Conservation (phyloP, 306 rosid species). For the Bauhinia variegata region DNA sequence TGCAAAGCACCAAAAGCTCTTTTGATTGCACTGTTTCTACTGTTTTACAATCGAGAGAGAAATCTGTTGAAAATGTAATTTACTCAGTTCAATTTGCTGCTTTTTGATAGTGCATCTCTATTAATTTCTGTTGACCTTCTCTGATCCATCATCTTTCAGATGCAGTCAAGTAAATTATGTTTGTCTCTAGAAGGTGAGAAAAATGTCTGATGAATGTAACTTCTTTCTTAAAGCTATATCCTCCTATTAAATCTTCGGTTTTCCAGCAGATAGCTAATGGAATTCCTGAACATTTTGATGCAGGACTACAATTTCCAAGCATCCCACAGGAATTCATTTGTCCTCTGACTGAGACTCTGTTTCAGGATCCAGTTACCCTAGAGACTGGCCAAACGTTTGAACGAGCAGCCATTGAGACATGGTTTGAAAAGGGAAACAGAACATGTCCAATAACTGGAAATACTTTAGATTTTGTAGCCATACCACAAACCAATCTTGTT, state of each 20-base stretch:
- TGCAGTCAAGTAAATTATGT: constrained; percentile 56
- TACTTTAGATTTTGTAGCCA: constrained; percentile 47
- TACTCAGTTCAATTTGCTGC: constrained; percentile 2
- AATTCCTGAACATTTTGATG: constrained; percentile 42
- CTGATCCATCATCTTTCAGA: constrained; percentile 23
- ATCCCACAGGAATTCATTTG: constrained; percentile 72
- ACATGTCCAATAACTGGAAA: constrained; percentile 80
- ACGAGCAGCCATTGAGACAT: constrained; percentile 60
- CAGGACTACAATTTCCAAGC: constrained; percentile 50
- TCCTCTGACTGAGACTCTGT: constrained; percentile 66
- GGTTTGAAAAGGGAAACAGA: constrained; percentile 78
- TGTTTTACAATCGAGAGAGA: constrained; percentile 37
- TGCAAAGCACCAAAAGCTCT: constrained; percentile 15
- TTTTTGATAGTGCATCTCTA: background rate
- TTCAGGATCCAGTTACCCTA: constrained; percentile 82
- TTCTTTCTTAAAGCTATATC: constrained; percentile 18
- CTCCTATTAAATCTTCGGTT: constrained; percentile 27
- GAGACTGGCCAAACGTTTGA: constrained; percentile 87
- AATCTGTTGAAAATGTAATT: constrained; percentile 33
- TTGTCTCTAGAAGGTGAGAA: constrained; percentile 62
- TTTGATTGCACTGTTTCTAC: constrained; percentile 25
- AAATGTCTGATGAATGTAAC: constrained; percentile 10
- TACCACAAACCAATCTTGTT: constrained; percentile 69
- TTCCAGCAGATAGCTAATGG: constrained; percentile 39
- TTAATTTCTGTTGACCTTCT: constrained; percentile 27